phyloP scores from a whole-genome alignment of 345 rosid genomes.

The Heritiera littoralis region DNA sequence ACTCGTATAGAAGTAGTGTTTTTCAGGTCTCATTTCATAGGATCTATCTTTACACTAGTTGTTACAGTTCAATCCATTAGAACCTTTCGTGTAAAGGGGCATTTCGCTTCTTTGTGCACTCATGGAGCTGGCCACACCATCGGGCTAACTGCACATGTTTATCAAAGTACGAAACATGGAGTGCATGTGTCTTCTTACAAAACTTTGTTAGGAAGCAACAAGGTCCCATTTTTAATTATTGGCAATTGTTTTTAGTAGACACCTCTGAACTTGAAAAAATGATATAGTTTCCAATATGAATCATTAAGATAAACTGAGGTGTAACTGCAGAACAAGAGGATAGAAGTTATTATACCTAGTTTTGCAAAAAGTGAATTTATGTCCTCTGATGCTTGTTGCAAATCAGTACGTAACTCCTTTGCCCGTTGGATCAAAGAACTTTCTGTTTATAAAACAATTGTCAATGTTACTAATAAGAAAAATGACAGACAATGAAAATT shows the following conservation, averaged over 20 bases:
- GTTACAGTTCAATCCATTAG: not conserved
- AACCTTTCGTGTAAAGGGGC: not conserved
- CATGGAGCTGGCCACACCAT: not conserved
- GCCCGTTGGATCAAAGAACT: slow-evolving; percentile 56
- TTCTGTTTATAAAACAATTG: slow-evolving; percentile 44
- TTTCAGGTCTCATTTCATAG: not conserved
- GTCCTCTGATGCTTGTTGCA: slow-evolving; percentile 82
- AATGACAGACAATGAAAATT: not conserved
- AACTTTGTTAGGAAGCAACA: not conserved
- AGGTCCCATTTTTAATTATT: not conserved
- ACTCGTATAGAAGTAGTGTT: not conserved
- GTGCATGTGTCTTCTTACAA: not conserved
- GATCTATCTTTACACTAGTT: not conserved
- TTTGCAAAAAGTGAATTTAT: slow-evolving; percentile 61
- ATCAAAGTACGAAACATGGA: not conserved
- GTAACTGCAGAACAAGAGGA: not conserved
- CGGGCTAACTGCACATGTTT: not conserved
- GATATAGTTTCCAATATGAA: not conserved
- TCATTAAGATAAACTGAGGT: not conserved
- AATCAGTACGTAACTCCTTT: slow-evolving; percentile 63
- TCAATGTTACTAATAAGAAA: slow-evolving; percentile 14
- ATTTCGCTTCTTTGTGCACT: not conserved
- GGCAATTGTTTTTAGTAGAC: not conserved
- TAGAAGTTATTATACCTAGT: slow-evolving; percentile 57
- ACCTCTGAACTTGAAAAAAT: not conserved